Base-by-base conservation (phyloP, 2,329 filamentous ascomycete species). In the Alternaria sp. region DNA sequence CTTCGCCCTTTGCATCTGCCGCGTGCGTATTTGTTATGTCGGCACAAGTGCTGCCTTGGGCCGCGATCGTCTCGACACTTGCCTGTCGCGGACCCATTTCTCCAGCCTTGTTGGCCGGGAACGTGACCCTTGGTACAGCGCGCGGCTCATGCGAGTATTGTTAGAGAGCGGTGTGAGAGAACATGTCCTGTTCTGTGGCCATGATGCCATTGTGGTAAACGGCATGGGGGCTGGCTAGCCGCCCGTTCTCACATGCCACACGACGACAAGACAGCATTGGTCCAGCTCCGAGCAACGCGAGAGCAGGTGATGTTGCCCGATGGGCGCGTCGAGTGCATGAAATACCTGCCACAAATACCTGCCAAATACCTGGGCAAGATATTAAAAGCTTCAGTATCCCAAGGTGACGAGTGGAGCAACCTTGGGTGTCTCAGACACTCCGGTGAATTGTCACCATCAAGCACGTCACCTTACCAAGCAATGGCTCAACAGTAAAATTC, bases 41-140 rank as follows among this genome's bases (percentile, higher is more conserved):
- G 53, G 57, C 57, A 60, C 16, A 60, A 56, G 46, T 32, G 52
- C 49, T 60, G 57, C 52, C 51, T 63, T 54, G 46, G 61, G 57
- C 46, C 53, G 57, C 49, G 39, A 63, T 55, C 61, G 54, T 43
- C 61, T 20, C 32, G 39, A 53, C 32, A 32, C 42, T 14, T 54
- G 49, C 46, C 47, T 16, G 30, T 42, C 56, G 30, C 38, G 46
- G 52, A 47, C 54, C 54, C 44, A 48, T 51, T 54, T 38, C 32
- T 38, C 41, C 51, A 53, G 51, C 38, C 49, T 52, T 52, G 49
- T 36, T 39, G 28, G 24, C 38, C 26, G 38, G n/a, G 38, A 39
- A 11, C 38, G n/a, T 9, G 26, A 7, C 18, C n/a, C 18, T 41
- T 22, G 30, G 51, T 18, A 53, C 26, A 24, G 39, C 30, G 42